Evolutionary conservation across 768 basidiomycete genomes (phyloP).

Genomic region (Omphalotus guepiniiformis): DNA sequence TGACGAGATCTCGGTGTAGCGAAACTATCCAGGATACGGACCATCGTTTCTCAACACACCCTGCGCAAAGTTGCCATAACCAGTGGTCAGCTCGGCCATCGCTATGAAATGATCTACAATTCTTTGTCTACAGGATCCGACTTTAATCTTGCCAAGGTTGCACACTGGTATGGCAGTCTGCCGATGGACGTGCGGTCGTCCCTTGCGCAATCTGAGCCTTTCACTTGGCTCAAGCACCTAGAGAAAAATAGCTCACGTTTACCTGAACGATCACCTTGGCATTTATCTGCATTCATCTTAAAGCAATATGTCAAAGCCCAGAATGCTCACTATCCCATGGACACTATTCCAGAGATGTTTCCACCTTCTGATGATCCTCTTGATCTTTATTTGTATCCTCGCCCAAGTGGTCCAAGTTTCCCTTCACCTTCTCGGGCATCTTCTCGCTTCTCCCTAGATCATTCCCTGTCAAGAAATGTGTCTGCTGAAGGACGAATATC

Average conservation of each 20-base stretch:
- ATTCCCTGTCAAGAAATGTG: constrained; percentile 33
- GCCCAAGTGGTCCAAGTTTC: constrained; percentile 8
- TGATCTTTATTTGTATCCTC: not conserved
- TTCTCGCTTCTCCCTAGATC: constrained; percentile 33
- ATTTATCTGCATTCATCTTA: constrained; percentile 63
- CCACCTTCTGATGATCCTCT: not conserved
- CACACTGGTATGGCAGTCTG: constrained; percentile 58
- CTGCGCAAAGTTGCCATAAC: constrained; percentile 61
- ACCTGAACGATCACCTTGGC: constrained; percentile 45
- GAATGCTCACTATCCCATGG: constrained; percentile 27
- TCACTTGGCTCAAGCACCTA: constrained; percentile 71
- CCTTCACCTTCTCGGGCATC: constrained; percentile 8
- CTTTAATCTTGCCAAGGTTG: constrained; percentile 46
- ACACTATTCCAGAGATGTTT: constrained; percentile 42
- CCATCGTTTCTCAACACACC: constrained; percentile 47
- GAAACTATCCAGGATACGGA: constrained; percentile 52
- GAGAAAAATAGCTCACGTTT: constrained; percentile 37
- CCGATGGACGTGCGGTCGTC: constrained; percentile 42
- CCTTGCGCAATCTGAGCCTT: constrained; percentile 62
- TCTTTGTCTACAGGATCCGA: constrained; percentile 26
- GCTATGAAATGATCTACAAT: constrained; percentile 53
- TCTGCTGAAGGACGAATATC: constrained; percentile 48
- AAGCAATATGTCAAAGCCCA: constrained; percentile 58
- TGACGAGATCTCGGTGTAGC: constrained; percentile 32
- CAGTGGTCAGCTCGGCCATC: constrained; percentile 58